These are phyloP conservation scores for Fusarium falciforme DNA, from an alignment of 2,329 filamentous ascomycete genomes.

Conservation along the genomic window DNA sequence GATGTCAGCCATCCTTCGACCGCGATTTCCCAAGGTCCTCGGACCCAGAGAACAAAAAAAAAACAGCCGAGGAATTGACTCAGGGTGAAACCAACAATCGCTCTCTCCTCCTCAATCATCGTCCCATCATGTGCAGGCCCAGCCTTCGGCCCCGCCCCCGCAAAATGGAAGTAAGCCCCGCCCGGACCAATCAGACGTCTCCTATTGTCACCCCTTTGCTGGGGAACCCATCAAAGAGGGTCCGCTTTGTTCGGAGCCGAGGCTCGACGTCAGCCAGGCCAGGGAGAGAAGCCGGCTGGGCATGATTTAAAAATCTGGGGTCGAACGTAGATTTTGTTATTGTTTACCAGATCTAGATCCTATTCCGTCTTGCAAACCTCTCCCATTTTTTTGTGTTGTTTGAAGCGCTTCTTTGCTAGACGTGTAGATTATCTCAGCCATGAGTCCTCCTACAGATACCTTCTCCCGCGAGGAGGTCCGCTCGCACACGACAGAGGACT, in stretches of 20 bases:
- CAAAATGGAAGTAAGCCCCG: conserved; percentile 34
- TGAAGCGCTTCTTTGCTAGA: background rate
- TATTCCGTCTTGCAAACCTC: background rate
- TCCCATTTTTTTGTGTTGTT: background rate
- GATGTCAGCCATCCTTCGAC: background rate
- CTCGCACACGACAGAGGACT: conserved; percentile 80
- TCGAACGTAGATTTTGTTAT: background rate
- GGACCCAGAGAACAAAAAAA: background rate
- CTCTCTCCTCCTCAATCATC: background rate
- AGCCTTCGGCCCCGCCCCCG: conserved; percentile 34
- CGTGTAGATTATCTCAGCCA: background rate
- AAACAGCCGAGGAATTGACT: conserved; percentile 28
- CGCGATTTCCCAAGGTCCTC: background rate
- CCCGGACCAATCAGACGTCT: conserved; percentile 15
- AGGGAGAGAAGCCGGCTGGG: background rate
- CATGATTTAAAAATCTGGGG: conserved; percentile 21
- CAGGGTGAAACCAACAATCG: background rate
- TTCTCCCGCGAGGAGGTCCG: conserved; percentile 75
- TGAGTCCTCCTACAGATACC: conserved; percentile 57
- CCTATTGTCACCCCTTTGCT: conserved; percentile 25
- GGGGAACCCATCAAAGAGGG: background rate
- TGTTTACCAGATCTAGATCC: background rate
- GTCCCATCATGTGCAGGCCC: conserved; percentile 26
- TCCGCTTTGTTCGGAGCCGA: conserved; percentile 39
- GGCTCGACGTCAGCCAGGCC: conserved; percentile 22